Evolutionary conservation across 2,329 filamentous ascomycete genomes (phyloP), one percentile per base, ranked within the genome.

Genomic region (Penicillium sp.): DNA sequence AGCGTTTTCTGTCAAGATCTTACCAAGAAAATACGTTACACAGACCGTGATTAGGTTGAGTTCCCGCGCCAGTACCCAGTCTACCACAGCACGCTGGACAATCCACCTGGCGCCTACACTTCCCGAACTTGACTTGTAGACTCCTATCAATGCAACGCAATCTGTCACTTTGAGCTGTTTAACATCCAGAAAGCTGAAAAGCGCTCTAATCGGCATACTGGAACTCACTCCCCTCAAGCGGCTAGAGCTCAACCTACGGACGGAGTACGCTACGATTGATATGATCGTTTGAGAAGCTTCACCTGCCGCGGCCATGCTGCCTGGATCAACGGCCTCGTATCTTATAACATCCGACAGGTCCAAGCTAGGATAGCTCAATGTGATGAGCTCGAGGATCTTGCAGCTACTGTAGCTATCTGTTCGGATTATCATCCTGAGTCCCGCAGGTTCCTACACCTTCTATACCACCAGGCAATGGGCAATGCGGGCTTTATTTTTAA

Each of bases 1-100:
- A 62, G 56, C 60, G 60, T 65, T 68, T 65, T 55, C 63, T 51
- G 61, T 65, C 64, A 65, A 38, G 58, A 64, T 44, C 35, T 41
- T 63, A 60, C 57, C 57, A 45, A 63, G 6, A 59, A 60, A 64
- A 60, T 58, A 57, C 52, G 51, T 60, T 50, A 55, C 51, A 55
- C 51, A 49, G 51, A 49, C 45, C 15, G 15, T 49, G 45, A 49
- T 49, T 49, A 55, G 44, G 45, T 49, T 52, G 56, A n/a, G 38
- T 52, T 58, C 38, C 56, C 46, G 55, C 35, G 47, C 30, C 47
- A 51, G 35, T 31, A 41, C 54, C 54, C 46, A 58, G 31, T 50
- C 31, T 41, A 46, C 46, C 38, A 35, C 48, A 46, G 19, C 56
- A 11, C 47, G 53, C 45, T 41, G 11, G 38, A n/a, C 38, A n/a